phyloP scores from a whole-genome alignment of 2,329 filamentous ascomycete species.

The Fusarium citri region DNA sequence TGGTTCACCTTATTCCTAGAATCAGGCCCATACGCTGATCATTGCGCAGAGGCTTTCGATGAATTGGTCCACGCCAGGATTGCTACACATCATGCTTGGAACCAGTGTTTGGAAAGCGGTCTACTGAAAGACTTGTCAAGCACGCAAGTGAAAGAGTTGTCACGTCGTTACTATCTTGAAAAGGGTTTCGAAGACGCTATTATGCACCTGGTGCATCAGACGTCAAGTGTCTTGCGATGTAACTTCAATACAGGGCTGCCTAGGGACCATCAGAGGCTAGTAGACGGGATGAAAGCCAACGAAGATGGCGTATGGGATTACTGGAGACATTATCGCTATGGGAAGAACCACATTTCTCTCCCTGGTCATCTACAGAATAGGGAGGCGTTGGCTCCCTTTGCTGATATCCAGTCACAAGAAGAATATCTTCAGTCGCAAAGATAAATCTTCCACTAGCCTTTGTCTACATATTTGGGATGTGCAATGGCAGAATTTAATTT shows the following conservation, averaged over 20 bases:
- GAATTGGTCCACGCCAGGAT: not conserved
- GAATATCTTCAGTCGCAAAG: not conserved
- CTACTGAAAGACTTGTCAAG: rapidly evolving
- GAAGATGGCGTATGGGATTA: too few relatives aligned
- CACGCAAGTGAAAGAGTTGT: not conserved
- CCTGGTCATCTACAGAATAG: too few relatives aligned
- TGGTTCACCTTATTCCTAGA: slow-evolving; percentile 13
- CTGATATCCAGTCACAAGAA: not conserved
- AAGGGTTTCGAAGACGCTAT: not conserved
- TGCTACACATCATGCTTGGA: not conserved
- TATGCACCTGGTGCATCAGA: rapidly evolving
- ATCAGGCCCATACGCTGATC: not conserved
- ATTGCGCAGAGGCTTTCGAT: not conserved
- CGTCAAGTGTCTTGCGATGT: not conserved
- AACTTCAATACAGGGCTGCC: slow-evolving; percentile 1
- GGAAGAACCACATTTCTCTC: too few relatives aligned
- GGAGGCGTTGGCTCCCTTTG: too few relatives aligned
- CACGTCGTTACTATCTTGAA: not conserved
- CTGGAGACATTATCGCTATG: too few relatives aligned
- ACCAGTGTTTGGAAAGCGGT: not conserved
- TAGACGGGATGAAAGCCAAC: not conserved
- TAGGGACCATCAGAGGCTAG: not conserved
- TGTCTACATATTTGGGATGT: not conserved
- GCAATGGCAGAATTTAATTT: not conserved
- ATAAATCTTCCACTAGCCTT: not conserved